These are phyloP conservation scores for Diaporthe destruens DNA, from an alignment of 2,329 filamentous ascomycete genomes.

Conservation along the genomic window DNA sequence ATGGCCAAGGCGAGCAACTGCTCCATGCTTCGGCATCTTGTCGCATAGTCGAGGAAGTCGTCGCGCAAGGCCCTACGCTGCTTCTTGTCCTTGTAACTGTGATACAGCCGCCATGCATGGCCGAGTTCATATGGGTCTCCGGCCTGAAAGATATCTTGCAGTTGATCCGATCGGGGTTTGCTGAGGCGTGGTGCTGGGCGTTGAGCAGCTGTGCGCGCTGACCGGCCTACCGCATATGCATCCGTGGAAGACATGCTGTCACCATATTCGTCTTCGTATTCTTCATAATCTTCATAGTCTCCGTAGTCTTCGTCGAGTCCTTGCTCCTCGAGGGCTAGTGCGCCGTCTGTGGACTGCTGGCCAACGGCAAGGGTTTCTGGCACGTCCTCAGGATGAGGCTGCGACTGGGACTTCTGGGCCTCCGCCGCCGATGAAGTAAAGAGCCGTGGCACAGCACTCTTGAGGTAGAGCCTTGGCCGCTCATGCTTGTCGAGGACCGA, in stretches of 20 bases:
- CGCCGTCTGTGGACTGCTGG: conserved; percentile 8
- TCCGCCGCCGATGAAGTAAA: conserved; percentile 46
- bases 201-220: background rate
- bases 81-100: background rate
- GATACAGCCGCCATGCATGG: conserved; percentile 36
- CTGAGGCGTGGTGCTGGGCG: background rate
- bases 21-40: conserved; percentile 23
- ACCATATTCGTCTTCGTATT: background rate
- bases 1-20: conserved; percentile 34
- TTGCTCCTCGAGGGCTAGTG: background rate
- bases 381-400: background rate
- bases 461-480: conserved; percentile 37
- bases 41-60: conserved; percentile 37
- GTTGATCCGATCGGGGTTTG: background rate
- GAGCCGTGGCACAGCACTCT: conserved; percentile 43
- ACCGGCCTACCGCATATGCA: background rate
- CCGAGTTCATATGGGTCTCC: conserved; percentile 6
- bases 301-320: conserved; percentile 15
- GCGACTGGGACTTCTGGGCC: conserved; percentile 26
- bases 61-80: conserved; percentile 1
- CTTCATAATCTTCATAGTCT: conserved; percentile 1
- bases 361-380: background rate
- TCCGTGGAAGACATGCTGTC: background rate
- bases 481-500: conserved; percentile 43
- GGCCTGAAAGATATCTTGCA: conserved; percentile 21